A percentile compares a stretch with the other conserved stretches of the same genome.
phyloP scores from a whole-genome alignment of 2,329 filamentous ascomycete genomes.

The Colletotrichum lupini region DNA sequence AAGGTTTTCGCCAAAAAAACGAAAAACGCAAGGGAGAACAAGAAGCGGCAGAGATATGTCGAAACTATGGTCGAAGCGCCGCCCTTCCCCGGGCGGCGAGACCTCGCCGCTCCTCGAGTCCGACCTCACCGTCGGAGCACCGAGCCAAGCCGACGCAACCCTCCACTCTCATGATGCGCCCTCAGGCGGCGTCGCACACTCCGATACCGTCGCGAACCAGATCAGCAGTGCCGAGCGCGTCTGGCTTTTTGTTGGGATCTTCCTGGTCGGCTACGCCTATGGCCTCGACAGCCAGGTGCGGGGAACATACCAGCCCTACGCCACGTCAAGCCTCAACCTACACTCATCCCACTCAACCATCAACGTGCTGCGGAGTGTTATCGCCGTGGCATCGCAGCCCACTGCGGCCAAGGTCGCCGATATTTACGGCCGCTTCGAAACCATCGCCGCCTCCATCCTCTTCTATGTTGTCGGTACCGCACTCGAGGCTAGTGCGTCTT shows the following conservation, averaged over 20 bases:
- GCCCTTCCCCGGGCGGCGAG: constrained; percentile 15
- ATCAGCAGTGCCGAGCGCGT: constrained; percentile 58
- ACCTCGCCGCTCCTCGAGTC: constrained; percentile 26
- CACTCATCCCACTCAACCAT: constrained; percentile 70
- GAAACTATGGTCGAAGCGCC: constrained; percentile 9
- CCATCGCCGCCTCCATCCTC: constrained; percentile 64
- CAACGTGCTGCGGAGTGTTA: constrained; percentile 67
- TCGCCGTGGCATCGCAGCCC: constrained; percentile 68
- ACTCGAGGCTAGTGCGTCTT: constrained; percentile 61
- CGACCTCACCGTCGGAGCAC: constrained; percentile 15
- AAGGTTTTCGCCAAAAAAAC: neutral
- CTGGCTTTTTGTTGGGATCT: constrained; percentile 66
- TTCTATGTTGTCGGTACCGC: constrained; percentile 67
- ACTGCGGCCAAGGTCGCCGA: constrained; percentile 72
- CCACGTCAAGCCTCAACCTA: constrained; percentile 60
- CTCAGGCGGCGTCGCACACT: constrained; percentile 60
- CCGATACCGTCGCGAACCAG: constrained; percentile 60
- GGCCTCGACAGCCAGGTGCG: constrained; percentile 66
- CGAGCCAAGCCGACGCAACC: constrained; percentile 4
- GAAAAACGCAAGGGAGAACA: neutral
- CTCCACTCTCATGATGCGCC: neutral
- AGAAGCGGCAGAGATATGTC: neutral
- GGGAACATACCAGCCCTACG: constrained; percentile 64
- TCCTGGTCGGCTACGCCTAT: constrained; percentile 70
- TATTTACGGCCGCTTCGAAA: constrained; percentile 70